Evolutionary conservation across 306 rosid species (phyloP).

Genomic region (Gynostemma pentaphyllum): DNA sequence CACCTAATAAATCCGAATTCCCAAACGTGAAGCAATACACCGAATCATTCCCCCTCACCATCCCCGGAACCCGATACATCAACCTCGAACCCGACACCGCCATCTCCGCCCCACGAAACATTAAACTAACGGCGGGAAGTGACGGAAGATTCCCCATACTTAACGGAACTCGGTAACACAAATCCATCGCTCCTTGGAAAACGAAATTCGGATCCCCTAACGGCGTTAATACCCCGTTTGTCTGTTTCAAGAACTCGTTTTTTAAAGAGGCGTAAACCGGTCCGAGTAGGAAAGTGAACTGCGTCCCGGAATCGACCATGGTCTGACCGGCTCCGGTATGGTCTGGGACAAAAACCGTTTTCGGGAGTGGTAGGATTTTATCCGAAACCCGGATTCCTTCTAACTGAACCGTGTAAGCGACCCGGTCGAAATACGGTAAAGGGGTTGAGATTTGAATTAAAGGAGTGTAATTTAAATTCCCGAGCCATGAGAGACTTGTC

Average conservation of each 20-base stretch:
- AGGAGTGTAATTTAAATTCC: conserved; percentile 60
- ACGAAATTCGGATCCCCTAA: conserved; percentile 46
- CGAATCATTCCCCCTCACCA: conserved; percentile 28
- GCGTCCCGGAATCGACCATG: conserved; percentile 85
- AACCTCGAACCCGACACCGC: conserved; percentile 42
- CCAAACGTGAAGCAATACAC: conserved; percentile 83
- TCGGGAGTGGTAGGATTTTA: conserved; percentile 28
- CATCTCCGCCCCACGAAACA: conserved; percentile 74
- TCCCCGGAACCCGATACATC: conserved; percentile 44
- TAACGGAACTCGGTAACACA: conserved; percentile 31
- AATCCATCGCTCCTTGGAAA: conserved; percentile 76
- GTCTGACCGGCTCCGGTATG: conserved; percentile 92
- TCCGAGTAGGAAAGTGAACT: conserved; percentile 71
- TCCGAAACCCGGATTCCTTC: conserved; percentile 46
- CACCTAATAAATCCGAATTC: conserved; percentile 57
- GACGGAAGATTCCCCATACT: conserved; percentile 6
- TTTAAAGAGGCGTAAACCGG: conserved; percentile 57
- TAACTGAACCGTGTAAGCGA: conserved; percentile 62
- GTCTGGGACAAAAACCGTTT: conserved; percentile 38
- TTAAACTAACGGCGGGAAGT: conserved; percentile 47
- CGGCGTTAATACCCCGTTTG: conserved; percentile 23
- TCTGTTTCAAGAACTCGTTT: conserved; percentile 44
- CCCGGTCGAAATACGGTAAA: conserved; percentile 73
- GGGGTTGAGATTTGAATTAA: conserved; percentile 47
- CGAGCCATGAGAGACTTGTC: conserved; percentile 35